Base-by-base conservation (phyloP, 768 basidiomycete genomes). In the Leccinum incarnatum region DNA sequence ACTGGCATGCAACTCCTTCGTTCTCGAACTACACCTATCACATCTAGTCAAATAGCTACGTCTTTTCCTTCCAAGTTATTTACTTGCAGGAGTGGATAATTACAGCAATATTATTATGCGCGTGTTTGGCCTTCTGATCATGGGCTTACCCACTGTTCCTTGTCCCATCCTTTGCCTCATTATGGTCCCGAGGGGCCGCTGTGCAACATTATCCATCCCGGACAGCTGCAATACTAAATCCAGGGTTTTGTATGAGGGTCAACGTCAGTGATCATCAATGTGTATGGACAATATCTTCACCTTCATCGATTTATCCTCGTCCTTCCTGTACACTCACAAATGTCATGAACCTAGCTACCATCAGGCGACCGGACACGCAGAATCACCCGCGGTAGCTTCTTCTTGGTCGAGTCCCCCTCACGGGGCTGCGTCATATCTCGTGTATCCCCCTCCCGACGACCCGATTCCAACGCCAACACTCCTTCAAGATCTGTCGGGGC, bases 361-460 rank as follows among this genome's bases (percentile, higher is more conserved):
- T 64, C 72, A 21, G 75, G 69, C 5, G 77, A 72, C 1, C 81
- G 76, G 71, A 91, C 75, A 74, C 23, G 81, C 53, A 86, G 67
- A 53, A 82, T 79, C 5, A 87, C 83, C 83, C 76, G 76, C 0
- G 83, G 84, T 1, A 85, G 67, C 62, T 80, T 84, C 75, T 80
- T 84, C 77, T 77, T 81, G 11, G 29, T 30, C 29, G n/a, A 42
- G 19, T 10, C n/a, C 4, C 52, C 36, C 55, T 58, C 55, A 53
- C 54, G 15, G 47, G 68, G 42, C 15, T 1, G 51, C 5, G 34
- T 54, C n/a, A 30, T 46, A 8, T 49, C 51, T 8, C 19, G 50
- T n/a, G 42, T 19, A 45, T 12, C 19, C 10, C 9, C 17, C 40
- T 42, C 40, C 11, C 19, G 42, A 19, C 42, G 42, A 19, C 42